Percentiles rank a stretch among this genome's conserved stretches.
These are phyloP conservation scores for Mycoemilia scoparia DNA, from an alignment of 192 early-diverging fungal genomes.

Conservation along the genomic window DNA sequence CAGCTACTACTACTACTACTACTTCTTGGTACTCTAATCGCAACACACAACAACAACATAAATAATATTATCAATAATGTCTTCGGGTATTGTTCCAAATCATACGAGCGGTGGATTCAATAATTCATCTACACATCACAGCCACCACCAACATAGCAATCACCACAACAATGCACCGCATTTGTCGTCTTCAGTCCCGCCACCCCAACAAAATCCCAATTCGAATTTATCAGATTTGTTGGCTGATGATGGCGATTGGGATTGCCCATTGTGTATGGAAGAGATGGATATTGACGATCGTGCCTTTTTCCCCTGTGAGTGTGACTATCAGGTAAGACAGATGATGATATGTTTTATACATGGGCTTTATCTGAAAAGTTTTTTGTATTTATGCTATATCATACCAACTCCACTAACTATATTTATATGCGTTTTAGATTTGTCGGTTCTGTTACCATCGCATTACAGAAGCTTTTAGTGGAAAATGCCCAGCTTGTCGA, in stretches of 20 bases:
- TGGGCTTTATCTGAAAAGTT: not conserved
- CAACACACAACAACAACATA: too few species aligned
- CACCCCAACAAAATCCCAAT: too few species aligned
- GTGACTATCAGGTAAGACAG: constrained; percentile 92
- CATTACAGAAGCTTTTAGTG: constrained; percentile 85
- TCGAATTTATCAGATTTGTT: too few species aligned
- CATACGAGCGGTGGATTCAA: too few species aligned
- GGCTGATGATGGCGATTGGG: constrained; percentile 77
- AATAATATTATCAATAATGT: too few species aligned
- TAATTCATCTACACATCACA: too few species aligned
- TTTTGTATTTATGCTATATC: constrained; percentile 1
- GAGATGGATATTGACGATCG: constrained; percentile 93
- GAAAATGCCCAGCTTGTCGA: constrained; percentile 88
- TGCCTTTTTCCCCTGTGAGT: constrained; percentile 94
- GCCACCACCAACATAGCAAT: too few species aligned
- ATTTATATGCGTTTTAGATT: constrained; percentile 47
- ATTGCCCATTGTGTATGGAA: constrained; percentile 97
- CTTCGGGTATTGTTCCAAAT: too few species aligned
- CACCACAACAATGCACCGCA: too few species aligned
- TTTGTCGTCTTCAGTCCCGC: too few species aligned
- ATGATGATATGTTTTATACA: not conserved
- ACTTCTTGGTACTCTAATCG: too few species aligned
- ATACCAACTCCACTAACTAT: not conserved
- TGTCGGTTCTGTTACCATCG: constrained; percentile 99
- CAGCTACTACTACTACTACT: too few species aligned